Conservation (phyloP, 1,284 basidiomycete genomes). For the Tylopilus sp. region DNA sequence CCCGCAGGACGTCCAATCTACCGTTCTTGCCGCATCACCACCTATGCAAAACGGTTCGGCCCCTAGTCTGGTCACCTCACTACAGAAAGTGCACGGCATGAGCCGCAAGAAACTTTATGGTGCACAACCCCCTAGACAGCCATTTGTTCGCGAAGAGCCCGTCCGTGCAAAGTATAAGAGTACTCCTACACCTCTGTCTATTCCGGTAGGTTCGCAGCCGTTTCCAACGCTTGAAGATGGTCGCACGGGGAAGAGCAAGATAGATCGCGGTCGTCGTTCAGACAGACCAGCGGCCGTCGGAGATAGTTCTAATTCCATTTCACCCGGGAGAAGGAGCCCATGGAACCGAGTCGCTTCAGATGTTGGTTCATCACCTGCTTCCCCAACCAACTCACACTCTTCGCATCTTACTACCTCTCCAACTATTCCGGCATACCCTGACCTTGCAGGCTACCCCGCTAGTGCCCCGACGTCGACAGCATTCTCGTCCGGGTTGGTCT, state of each 20-base stretch:
- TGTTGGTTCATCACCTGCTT: constrained; percentile 37
- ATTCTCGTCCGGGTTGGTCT: constrained; percentile 23
- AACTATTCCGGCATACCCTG: constrained; percentile 36
- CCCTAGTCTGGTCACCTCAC: constrained; percentile 62
- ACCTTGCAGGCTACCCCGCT: constrained; percentile 28
- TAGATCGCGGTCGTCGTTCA: constrained; percentile 37
- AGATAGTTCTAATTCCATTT: constrained; percentile 30
- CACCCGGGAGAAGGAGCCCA: constrained; percentile 33
- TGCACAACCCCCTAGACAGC: constrained; percentile 56
- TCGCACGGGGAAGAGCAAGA: constrained; percentile 32
- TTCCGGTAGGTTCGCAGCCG: constrained; percentile 44
- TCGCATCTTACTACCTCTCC: constrained; percentile 36
- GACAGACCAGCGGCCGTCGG: constrained; percentile 29
- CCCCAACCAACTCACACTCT: constrained; percentile 35
- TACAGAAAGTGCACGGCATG: constrained; percentile 69
- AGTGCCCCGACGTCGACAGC: constrained; percentile 20
- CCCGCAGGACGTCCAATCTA: constrained; percentile 39
- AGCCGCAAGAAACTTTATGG: constrained; percentile 73
- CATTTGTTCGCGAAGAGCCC: constrained; percentile 64
- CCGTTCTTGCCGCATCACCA: background rate
- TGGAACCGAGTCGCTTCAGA: constrained; percentile 38
- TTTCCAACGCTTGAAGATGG: constrained; percentile 37
- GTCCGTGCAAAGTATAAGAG: constrained; percentile 45
- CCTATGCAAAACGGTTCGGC: constrained; percentile 20
- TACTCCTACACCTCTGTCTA: constrained; percentile 43